A percentile compares a stretch with the other conserved stretches of the same genome.
Conservation (phyloP, 1,139 yeast genomes). For the Candida sp. region DNA sequence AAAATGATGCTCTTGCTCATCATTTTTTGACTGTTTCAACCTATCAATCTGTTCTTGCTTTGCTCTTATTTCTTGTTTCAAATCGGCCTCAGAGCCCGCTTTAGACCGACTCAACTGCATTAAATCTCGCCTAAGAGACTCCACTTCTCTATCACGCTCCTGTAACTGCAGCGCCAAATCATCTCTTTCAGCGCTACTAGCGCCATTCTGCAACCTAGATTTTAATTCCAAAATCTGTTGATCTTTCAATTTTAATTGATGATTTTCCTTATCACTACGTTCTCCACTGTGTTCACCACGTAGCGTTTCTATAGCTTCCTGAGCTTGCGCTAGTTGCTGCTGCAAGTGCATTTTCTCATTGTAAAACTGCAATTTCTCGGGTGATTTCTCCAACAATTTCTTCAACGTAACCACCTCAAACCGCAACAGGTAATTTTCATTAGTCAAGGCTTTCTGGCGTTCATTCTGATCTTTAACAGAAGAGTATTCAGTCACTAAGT, state of each 20-base stretch:
- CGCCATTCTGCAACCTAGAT: background rate
- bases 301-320: conserved; percentile 12
- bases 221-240: background rate
- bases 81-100: background rate
- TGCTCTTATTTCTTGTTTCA: background rate
- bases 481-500: conserved; percentile 19
- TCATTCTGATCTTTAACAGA: conserved; percentile 54
- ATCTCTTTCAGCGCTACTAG: background rate
- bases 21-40: background rate
- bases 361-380: conserved; percentile 37
- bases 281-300: conserved; percentile 2
- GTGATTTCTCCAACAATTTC: conserved; percentile 44
- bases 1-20: background rate
- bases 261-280: background rate
- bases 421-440: conserved; percentile 62
- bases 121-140: conserved; percentile 1
- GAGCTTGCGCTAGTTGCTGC: conserved; percentile 29
- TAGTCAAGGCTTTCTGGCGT: conserved; percentile 44
- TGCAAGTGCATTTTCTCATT: conserved; percentile 39
- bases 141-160: conserved; percentile 6
- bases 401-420: conserved; percentile 55
- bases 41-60: background rate
- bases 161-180: background rate
- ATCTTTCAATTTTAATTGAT: background rate
- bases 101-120: background rate